These are phyloP conservation scores for Tricharina praecox DNA, from an alignment of 495 filamentous ascomycete species.

Conservation along the genomic window DNA sequence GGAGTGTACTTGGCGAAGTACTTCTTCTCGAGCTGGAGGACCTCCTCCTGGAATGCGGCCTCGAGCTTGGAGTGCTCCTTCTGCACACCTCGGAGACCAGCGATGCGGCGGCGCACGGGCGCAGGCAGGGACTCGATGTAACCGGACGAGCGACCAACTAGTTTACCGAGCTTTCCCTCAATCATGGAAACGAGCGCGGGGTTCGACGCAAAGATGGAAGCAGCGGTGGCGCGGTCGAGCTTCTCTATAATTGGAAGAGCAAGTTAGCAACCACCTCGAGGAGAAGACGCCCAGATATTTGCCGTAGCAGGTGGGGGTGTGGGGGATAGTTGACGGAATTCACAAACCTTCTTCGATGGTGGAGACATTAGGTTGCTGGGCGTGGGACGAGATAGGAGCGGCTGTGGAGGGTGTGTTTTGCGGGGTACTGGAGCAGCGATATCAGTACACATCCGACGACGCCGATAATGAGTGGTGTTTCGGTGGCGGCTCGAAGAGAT, in stretches of 20 bases:
- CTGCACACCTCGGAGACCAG: slow-evolving; percentile 91
- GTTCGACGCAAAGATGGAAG: slow-evolving; percentile 84
- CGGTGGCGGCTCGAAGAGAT: no score
- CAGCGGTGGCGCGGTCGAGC: slow-evolving; percentile 68
- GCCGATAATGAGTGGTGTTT: no score
- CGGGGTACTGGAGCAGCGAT: slow-evolving; percentile 66
- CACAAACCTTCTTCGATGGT: slow-evolving; percentile 92
- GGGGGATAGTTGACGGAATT: no score
- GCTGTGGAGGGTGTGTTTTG: slow-evolving; percentile 90
- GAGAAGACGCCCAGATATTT: no score
- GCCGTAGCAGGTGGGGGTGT: no score
- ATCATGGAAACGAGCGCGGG: slow-evolving; percentile 90
- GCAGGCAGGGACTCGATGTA: slow-evolving; percentile 92
- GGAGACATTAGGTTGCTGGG: slow-evolving; percentile 80
- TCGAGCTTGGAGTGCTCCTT: slow-evolving; percentile 98
- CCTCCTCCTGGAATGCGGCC: slow-evolving; percentile 94
- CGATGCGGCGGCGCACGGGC: slow-evolving; percentile 77
- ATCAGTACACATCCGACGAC: no score
- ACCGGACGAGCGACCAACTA: slow-evolving; percentile 88
- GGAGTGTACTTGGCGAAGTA: slow-evolving; percentile 98
- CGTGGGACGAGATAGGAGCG: slow-evolving; percentile 94
- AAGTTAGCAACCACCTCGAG: slow-evolving; percentile 10
- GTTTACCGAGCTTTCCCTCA: slow-evolving; percentile 79
- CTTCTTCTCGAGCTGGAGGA: slow-evolving; percentile 95
- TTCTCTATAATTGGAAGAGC: slow-evolving; percentile 54